Evolutionary conservation across 2,329 filamentous ascomycete genomes (phyloP), one percentile per base, ranked within the genome.

Genomic region (Drechslera avenae): DNA sequence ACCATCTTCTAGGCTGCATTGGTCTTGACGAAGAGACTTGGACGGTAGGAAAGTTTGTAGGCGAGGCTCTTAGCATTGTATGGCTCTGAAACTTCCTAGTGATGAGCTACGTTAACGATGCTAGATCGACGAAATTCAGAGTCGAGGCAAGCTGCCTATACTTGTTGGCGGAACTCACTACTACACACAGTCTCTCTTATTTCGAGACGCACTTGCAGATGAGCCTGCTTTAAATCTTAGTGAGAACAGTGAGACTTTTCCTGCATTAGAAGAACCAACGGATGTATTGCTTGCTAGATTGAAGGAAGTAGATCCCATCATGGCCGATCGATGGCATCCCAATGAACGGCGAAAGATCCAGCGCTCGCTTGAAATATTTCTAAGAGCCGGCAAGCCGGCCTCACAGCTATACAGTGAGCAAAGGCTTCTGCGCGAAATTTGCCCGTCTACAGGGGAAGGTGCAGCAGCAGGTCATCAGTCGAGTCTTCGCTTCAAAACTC

Each of bases 91-190:
- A 10, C 0, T 2, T 1, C 13, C 1, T 19, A 5, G 2, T 2
- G 1, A 9, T 1, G 9, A 9, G 19, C 4, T n/a, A 1, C 1
- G 16, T 52, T 64, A 37, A 64, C 33, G 1, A n/a, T 7, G 6
- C 2, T 33, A 75, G 69, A 93, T 99, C 54, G 76, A 82, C 18
- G 90, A 94, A 34, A 96, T 99, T 46, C 83, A 88, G 41, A 78
- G 78, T 6, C 82, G 93, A 63, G 90, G 91, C 0, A 89, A 88
- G 56, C 73, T 97, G 10, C 94, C 94, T 0, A 91, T 99, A 21
- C 76, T 99, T 0, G 94, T 97, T 1, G 94, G 94, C 19, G 94
- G 94, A 7, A 96, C 93, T 9, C 91, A 96, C 66, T 99, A 97
- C 76, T 99, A 99, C 68, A 88, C 90, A 0, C 91, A 97, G 65